Percentiles rank a stretch among this genome's conserved stretches.
Evolutionary conservation across 768 basidiomycete species (phyloP).

Genomic region (Suillus paluster): DNA sequence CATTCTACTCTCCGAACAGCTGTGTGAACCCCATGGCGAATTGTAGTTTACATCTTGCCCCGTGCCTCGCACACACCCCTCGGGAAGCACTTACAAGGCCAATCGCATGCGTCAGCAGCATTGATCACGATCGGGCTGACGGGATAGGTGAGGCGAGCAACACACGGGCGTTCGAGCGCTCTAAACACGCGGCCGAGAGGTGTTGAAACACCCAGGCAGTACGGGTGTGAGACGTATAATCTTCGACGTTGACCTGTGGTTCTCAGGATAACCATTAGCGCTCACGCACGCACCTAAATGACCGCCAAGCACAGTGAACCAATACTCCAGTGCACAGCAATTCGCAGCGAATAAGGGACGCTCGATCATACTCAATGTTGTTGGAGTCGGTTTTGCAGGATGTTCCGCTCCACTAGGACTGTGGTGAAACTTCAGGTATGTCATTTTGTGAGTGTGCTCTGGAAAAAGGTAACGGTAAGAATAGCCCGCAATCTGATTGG

Average conservation of each 20-base stretch:
- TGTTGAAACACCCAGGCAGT: not conserved
- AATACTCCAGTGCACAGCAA: not conserved
- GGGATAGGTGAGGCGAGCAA: constrained; percentile 1
- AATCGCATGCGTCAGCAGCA: constrained; percentile 1
- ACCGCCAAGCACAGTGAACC: not conserved
- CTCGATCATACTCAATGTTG: not conserved
- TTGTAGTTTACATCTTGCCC: constrained; percentile 1
- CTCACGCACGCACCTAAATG: not conserved
- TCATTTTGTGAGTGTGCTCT: not conserved
- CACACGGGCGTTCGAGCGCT: not conserved
- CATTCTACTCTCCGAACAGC: not conserved
- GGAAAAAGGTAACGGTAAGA: not conserved
- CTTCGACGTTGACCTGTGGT: not conserved
- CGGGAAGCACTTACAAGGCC: not conserved
- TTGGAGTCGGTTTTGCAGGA: not conserved
- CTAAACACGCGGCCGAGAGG: not conserved
- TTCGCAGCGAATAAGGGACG: not conserved
- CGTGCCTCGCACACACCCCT: constrained; percentile 4
- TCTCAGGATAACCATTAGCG: not conserved
- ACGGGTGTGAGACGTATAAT: not conserved
- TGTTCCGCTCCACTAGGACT: not conserved
- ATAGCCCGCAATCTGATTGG: not conserved
- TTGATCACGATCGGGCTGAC: not conserved
- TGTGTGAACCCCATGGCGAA: not conserved
- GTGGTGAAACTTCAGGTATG: not conserved